Evolutionary conservation across 192 early-diverging fungal species (phyloP), one percentile per base, ranked within the genome.

Genomic region (Umbelopsis vinacea): DNA sequence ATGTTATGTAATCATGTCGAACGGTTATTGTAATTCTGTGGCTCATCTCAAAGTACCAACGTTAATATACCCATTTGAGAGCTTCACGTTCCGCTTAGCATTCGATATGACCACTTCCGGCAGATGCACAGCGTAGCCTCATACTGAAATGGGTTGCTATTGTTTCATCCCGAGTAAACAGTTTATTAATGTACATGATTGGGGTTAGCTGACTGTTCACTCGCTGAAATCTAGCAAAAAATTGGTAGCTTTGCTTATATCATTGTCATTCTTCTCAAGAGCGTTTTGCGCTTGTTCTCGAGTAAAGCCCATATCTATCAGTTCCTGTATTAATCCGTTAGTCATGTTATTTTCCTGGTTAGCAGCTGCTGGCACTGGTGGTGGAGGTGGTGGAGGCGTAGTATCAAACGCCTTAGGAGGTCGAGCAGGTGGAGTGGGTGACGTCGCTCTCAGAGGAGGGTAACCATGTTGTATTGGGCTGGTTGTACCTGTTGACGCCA

Each of bases 301-400:
- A 26, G 87, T 84, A 71, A 94, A 94, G 6, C 92, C 92, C 91
- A 94, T 92, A 70, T 83, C 89, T 38, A 85, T 75, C 35, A 94
- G 73, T 15, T 86, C 79, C 21, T 70, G 48, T 10, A 80, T 48
- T 23, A 76, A 57, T n/a, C 66, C 38, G 29, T 73, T 69, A n/a
- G 21, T 48, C 14, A 75, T 3, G 17, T 17, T 26, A 63, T 37
- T 37, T 17, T 19, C 57, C 26, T 35, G 57, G 37, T 43, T 50
- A 3, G 12, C 10, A 52, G 66, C 46, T 12, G 35, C 12, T 26
- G 71, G 53, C 37, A 68, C 54, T 3, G 72, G 72, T 9, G 67
- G 69, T 50, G 68, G 57, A 12, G 76, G 76, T 0, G 79, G 70
- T 33, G 74, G 55, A 37, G 69, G 67, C 0, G 37, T 45, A 19